Evolutionary conservation across 106 monocot genomes (phyloP).

Genomic region (Dendrobium chrysotoxum): DNA sequence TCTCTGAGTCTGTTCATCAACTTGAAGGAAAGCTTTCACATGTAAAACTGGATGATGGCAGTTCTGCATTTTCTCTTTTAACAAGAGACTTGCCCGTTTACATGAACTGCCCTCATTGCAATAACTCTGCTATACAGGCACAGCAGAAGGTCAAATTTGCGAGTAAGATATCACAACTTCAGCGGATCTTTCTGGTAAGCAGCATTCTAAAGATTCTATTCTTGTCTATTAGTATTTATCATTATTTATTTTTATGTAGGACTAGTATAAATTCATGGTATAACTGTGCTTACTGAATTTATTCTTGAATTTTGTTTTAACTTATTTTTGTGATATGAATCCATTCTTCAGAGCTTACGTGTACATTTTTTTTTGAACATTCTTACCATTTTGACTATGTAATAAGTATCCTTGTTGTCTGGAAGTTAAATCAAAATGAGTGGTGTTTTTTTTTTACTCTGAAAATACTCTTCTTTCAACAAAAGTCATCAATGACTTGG

Average conservation of each 20-base stretch:
- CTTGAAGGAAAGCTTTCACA: constrained; percentile 23
- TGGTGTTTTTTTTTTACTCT: no score
- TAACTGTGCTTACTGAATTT: background rate
- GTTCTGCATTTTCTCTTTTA: constrained; percentile 54
- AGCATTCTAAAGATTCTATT: background rate
- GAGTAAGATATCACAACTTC: constrained; percentile 84
- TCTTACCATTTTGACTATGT: no score
- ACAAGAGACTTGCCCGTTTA: constrained; percentile 78
- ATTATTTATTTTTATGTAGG: background rate
- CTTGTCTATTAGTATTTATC: background rate
- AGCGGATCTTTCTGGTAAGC: constrained; percentile 84
- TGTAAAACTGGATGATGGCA: constrained; percentile 36
- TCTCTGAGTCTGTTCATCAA: constrained; percentile 12
- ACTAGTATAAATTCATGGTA: background rate
- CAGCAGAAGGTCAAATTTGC: constrained; percentile 61
- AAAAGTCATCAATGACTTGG: no score
- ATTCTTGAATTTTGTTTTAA: background rate
- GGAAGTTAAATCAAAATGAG: no score
- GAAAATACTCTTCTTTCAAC: no score
- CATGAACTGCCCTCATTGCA: constrained; percentile 96
- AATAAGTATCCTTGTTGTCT: no score
- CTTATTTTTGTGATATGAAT: background rate
- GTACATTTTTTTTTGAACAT: background rate
- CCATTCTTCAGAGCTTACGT: background rate
- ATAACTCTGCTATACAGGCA: constrained; percentile 23